Base-by-base conservation (phyloP, 768 basidiomycete genomes). In the Auriscalpium microsporum region DNA sequence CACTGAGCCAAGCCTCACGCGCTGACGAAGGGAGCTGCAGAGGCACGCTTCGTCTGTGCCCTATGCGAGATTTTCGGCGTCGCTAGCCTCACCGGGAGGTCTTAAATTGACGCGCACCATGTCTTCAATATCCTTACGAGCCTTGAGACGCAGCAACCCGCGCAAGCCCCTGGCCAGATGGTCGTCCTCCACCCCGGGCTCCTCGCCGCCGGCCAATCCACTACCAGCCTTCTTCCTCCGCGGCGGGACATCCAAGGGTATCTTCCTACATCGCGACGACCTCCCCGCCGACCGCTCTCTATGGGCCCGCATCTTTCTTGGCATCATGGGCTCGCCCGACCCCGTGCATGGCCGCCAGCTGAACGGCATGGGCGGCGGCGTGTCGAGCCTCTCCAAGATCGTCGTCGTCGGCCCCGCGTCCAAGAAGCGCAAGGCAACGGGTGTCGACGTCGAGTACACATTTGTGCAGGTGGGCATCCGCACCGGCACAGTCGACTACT, bases 261-360 rank as follows among this genome's bases (percentile, higher is more conserved):
- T 89, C 46, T 90, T 84, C 64, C 51, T 90, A 14, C 76, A 80
- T 51, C 75, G 73, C 8, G 65, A 68, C 3, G 64, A 77, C 56
- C 78, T 90, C 6, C 86, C 86, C 13, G 54, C 62, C 17, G 72
- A 80, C 54, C 71, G 64, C 13, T 61, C 72, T 0, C 68, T 78
- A 65, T 88, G 85, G 86, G 67, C 71, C 14, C 70, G 71, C 35
- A 80, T 87, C 48, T 84, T 89, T 60, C 75, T 84, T 9, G 78
- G 83, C 0, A 77, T 87, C 13, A 89, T 90, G 86, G 88, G 87
- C n/a, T 88, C 86, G 3, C 88, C 88, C 0, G 88, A 91, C 63
- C 74, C 81, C 2, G 71, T 77, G 53, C 71, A 86, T 60, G 80
- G 79, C 1, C 72, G 86, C 14, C 88, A 91, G 67, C 73, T 90